These are phyloP conservation scores for Wickerhamia fluorescens DNA, from an alignment of 805 yeast genomes.

Conservation along the genomic window DNA sequence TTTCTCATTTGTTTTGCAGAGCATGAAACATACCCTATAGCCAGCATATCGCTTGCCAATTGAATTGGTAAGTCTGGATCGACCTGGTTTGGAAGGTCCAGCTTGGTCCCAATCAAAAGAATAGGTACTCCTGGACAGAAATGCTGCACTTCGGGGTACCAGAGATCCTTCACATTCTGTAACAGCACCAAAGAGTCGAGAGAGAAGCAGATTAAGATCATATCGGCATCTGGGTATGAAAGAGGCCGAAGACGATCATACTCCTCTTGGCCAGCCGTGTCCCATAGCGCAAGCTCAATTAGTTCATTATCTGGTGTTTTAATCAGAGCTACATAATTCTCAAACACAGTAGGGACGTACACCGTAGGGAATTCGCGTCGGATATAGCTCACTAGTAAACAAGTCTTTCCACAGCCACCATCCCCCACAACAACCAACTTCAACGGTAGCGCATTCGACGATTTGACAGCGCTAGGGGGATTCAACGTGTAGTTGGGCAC, in stretches of 20 bases:
- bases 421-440: conserved; percentile 84
- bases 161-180: conserved; percentile 66
- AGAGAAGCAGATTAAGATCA: conserved; percentile 70
- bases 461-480: neutral
- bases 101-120: conserved; percentile 74
- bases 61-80: conserved; percentile 45
- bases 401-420: conserved; percentile 88
- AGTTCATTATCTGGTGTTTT: conserved; percentile 64
- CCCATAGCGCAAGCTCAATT: conserved; percentile 76
- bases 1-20: conserved; percentile 69
- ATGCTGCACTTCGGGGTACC: conserved; percentile 84
- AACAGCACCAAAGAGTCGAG: conserved; percentile 57
- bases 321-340: conserved; percentile 61
- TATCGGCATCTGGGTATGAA: conserved; percentile 71
- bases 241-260: conserved; percentile 75
- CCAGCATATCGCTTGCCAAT: conserved; percentile 55
- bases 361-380: conserved; percentile 63
- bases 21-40: conserved; percentile 69
- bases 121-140: conserved; percentile 78
- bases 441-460: conserved; percentile 10
- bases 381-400: conserved; percentile 60
- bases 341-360: conserved; percentile 80
- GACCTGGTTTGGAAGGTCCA: conserved; percentile 43
- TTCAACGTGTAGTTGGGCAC: conserved; percentile 30
- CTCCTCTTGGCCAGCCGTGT: conserved; percentile 87